Conservation (phyloP, 2,329 filamentous ascomycete genomes). For the Fonsecaea multimorphosa region DNA sequence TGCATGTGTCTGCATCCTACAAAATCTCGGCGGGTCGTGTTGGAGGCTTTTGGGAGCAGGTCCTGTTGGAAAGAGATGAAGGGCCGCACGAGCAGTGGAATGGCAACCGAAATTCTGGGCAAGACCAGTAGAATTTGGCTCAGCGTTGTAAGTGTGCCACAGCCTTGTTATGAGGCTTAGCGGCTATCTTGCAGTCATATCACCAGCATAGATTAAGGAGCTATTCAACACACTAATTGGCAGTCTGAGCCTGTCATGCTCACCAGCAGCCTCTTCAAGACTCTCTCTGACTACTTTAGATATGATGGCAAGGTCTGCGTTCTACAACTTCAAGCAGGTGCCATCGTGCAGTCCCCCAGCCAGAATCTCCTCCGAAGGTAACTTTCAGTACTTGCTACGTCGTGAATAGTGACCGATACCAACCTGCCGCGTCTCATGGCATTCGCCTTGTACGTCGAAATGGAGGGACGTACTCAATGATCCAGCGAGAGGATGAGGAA, state of each 20-base stretch:
- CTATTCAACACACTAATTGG: not conserved
- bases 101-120: not conserved
- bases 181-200: slow-evolving; percentile 1
- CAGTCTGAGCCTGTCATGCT: not conserved
- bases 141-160: not conserved
- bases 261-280: not conserved
- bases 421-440: not conserved
- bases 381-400: not conserved
- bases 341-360: not conserved
- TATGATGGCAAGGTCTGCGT: not conserved
- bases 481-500: not conserved
- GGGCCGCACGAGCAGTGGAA: not conserved
- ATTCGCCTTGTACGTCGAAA: not conserved
- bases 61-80: slow-evolving; percentile 15
- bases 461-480: not conserved
- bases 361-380: not conserved
- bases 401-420: not conserved
- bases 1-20: slow-evolving; percentile 14
- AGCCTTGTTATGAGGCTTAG: not conserved
- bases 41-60: not conserved
- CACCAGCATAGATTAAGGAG: not conserved
- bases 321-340: not conserved
- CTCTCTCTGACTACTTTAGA: not conserved
- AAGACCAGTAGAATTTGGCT: not conserved
- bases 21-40: not conserved